A percentile compares a stretch with the other conserved stretches of the same genome.
Conservation (phyloP, 2,329 filamentous ascomycete species). For the Xylariaceae sp. region DNA sequence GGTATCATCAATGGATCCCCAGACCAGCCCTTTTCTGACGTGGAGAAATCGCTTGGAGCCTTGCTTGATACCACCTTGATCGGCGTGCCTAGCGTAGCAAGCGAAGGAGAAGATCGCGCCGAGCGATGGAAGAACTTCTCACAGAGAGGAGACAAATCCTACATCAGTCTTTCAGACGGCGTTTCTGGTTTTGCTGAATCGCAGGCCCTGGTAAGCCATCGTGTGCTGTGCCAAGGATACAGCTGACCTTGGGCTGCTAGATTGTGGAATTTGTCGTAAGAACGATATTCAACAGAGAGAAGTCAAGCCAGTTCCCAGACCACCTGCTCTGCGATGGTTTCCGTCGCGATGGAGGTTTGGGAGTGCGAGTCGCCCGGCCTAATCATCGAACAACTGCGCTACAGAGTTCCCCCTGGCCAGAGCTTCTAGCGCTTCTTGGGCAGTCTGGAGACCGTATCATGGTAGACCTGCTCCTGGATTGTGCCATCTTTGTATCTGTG, state of each 20-base stretch:
- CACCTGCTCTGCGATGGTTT: conserved; percentile 85
- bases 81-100: conserved; percentile 40
- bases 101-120: conserved; percentile 36
- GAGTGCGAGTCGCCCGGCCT: conserved; percentile 55
- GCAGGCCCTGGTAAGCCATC: conserved; percentile 56
- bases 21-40: conserved; percentile 21
- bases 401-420: conserved; percentile 68
- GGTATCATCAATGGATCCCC: conserved; percentile 28
- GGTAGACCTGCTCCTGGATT: conserved; percentile 69
- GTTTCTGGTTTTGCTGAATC: conserved; percentile 42
- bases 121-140: conserved; percentile 57
- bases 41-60: conserved; percentile 41
- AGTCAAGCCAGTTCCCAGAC: conserved; percentile 48
- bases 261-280: conserved; percentile 74
- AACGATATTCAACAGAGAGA: conserved; percentile 62
- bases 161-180: conserved; percentile 46
- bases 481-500: conserved; percentile 66
- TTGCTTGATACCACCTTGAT: conserved; percentile 68
- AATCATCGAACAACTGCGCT: conserved; percentile 68
- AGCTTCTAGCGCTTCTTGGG: conserved; percentile 68
- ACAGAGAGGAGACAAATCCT: conserved; percentile 55
- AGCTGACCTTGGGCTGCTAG: conserved; percentile 36
- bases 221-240: conserved; percentile 2
- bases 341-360: conserved; percentile 45
- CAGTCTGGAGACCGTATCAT: conserved; percentile 70